Percentiles rank a stretch among this genome's conserved stretches.
phyloP scores from a whole-genome alignment of 352 stramenopile genomes.

The Globisporangium lucens region DNA sequence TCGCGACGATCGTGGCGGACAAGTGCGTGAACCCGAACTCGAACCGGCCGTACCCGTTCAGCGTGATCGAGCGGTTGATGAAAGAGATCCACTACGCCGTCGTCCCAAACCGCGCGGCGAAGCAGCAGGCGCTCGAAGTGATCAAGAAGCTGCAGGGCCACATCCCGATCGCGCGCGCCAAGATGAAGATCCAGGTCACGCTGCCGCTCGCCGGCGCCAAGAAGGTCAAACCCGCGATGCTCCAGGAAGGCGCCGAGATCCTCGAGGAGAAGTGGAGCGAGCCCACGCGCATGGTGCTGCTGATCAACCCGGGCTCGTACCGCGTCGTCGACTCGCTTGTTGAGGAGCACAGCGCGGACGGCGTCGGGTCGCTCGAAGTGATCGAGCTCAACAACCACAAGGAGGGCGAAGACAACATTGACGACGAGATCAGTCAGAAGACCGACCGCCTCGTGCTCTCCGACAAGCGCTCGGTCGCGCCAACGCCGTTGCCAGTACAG shows the following conservation, averaged over 20 bases:
- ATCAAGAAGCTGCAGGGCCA: constrained; percentile 92
- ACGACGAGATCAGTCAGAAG: constrained; percentile 90
- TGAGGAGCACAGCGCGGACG: constrained; percentile 47
- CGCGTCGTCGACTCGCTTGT: constrained; percentile 72
- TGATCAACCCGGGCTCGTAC: constrained; percentile 78
- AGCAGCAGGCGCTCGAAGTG: constrained; percentile 96
- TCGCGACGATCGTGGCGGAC: constrained; percentile 95
- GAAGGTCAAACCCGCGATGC: constrained; percentile 54
- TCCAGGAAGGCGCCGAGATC: constrained; percentile 64
- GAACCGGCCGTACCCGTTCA: constrained; percentile 95
- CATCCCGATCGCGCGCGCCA: constrained; percentile 95
- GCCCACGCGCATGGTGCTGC: constrained; percentile 54
- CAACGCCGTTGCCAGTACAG: constrained; percentile 12
- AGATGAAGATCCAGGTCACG: constrained; percentile 94
- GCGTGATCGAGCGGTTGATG: constrained; percentile 96
- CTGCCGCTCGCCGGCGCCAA: constrained; percentile 43
- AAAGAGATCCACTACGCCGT: constrained; percentile 95
- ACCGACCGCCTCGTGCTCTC: constrained; percentile 64
- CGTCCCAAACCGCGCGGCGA: constrained; percentile 93
- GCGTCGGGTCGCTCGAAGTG: constrained; percentile 83
- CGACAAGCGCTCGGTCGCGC: constrained; percentile 16
- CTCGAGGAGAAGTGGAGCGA: constrained; percentile 62
- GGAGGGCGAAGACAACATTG: constrained; percentile 89
- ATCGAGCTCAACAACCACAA: constrained; percentile 91
- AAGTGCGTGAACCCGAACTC: constrained; percentile 97